Evolutionary conservation across 2,329 filamentous ascomycete genomes (phyloP), one percentile per base, ranked within the genome.

Genomic region (Diaporthe nobilis): DNA sequence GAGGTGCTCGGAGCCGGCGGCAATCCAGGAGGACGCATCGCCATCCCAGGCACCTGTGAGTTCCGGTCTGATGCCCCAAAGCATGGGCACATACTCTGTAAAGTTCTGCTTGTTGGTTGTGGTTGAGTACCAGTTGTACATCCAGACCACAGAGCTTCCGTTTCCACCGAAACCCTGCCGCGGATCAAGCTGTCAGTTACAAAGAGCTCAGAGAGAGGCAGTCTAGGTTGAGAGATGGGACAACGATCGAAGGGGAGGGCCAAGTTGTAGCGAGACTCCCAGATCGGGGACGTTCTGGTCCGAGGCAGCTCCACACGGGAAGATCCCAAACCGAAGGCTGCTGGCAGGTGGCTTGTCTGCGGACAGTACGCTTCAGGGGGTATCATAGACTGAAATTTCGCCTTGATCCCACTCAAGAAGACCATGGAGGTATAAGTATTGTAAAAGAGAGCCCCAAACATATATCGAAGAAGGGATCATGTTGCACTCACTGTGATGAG

Each of bases 81-180:
- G 78, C 79, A 80, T 80, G 20, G 79, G 79, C 1, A 80, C 77
- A 39, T 77, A 80, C 76, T 80, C 79, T 44, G 73, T 63, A 28
- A 73, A 77, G 25, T 37, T 44, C 28, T 78, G 75, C 51, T 79
- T 80, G 70, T 79, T 77, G 72, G 34, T 68, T 20, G 76, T 78
- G 9, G 74, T 78, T 57, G 77, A 79, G 65, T 78, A 78, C 80
- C 78, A 81, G 76, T 81, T 81, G 74, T 81, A 81, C 44, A 79
- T 78, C 79, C 79, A 80, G 71, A 72, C 78, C n/a, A 80, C 74
- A 47, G 78, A 75, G 34, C 73, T 77, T 34, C 58, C 65, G 28
- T 55, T 44, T 67, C 78, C 37, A 73, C 79, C 53, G 76, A 77
- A 78, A 63, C 79, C 2, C 77, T 78, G 58, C 37, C 20, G 34